phyloP scores from a whole-genome alignment of 2,329 filamentous ascomycete species.

The Stemphylium beticola region DNA sequence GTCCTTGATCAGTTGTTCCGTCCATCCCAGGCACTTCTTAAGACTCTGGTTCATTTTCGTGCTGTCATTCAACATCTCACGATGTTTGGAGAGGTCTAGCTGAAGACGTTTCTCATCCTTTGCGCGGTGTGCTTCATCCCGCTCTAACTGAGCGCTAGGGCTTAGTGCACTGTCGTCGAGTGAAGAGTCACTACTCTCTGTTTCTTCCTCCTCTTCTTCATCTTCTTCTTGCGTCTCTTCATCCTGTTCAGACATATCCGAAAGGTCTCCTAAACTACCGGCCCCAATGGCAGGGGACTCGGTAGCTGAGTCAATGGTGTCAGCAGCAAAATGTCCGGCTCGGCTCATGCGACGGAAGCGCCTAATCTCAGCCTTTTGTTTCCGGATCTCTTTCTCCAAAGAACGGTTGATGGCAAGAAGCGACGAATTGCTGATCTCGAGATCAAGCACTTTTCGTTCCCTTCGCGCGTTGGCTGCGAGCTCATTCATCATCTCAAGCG shows the following conservation, averaged over 20 bases:
- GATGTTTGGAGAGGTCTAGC: constrained; percentile 85
- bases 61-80: constrained; percentile 84
- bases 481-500: constrained; percentile 70
- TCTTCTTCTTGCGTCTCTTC: constrained; percentile 49
- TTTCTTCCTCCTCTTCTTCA: constrained; percentile 52
- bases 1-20: constrained; percentile 87
- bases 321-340: constrained; percentile 73
- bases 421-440: constrained; percentile 96
- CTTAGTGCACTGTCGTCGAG: constrained; percentile 58
- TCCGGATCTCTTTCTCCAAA: constrained; percentile 86
- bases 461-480: constrained; percentile 85
- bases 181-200: constrained; percentile 57
- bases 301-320: constrained; percentile 58
- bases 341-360: constrained; percentile 85
- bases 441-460: constrained; percentile 92
- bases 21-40: constrained; percentile 86
- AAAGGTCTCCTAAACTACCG: constrained; percentile 45
- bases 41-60: constrained; percentile 96
- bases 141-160: constrained; percentile 50
- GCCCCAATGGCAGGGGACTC: constrained; percentile 41
- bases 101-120: constrained; percentile 83
- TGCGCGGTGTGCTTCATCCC: constrained; percentile 62
- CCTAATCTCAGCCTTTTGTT: constrained; percentile 86
- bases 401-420: constrained; percentile 94
- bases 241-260: constrained; percentile 46